Evolutionary conservation across 805 yeast species (phyloP), one percentile per base, ranked within the genome.

Genomic region (Ogataea chonburiensis): DNA sequence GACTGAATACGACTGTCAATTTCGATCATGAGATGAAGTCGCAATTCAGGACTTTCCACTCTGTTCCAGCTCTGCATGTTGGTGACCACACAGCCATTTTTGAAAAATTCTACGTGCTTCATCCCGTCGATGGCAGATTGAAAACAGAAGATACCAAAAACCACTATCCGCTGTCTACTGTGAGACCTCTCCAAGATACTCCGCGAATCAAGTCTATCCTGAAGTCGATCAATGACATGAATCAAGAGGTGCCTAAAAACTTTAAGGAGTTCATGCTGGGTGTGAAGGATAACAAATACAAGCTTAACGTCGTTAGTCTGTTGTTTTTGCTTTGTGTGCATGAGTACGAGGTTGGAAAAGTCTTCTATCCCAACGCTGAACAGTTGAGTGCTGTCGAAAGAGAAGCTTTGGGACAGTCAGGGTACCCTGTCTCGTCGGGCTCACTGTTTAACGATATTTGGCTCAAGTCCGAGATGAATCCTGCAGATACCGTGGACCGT

Each of bases 11-110:
- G 2, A 91, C 98, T 3, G 81, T 91, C 34, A 91, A 91, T 62
- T 84, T 91, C 56, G 95, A 87, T 38, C 86, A 94, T 15, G 97
- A 88, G 54, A 91, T 91, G 98, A 81, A 87, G 50, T 86, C 96
- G 0, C 91, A 88, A 47, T 70, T 91, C 45, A 71, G 98, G 53
- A 89, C 97, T 0, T 91, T 85, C 56, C 97, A 91, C 62, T 84
- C 95, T 9, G 86, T 91, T 21, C 98, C 98, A 1, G 78, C 88
- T 8, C 67, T 91, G 27, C 97, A 91, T 57, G 78, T 82, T 3
- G 77, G 75, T 40, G 71, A 81, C 12, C 74, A 69, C 35, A 53
- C 62, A 7, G 38, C 44, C 13, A 47, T 53, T 10, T 48, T 59
- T 18, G 49, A 46, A 24, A 45, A 50, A 15, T 60, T 44, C 25